These are phyloP conservation scores for Rhodomyrtus psidioides DNA, from an alignment of 441 rosid species.

Conservation along the genomic window DNA sequence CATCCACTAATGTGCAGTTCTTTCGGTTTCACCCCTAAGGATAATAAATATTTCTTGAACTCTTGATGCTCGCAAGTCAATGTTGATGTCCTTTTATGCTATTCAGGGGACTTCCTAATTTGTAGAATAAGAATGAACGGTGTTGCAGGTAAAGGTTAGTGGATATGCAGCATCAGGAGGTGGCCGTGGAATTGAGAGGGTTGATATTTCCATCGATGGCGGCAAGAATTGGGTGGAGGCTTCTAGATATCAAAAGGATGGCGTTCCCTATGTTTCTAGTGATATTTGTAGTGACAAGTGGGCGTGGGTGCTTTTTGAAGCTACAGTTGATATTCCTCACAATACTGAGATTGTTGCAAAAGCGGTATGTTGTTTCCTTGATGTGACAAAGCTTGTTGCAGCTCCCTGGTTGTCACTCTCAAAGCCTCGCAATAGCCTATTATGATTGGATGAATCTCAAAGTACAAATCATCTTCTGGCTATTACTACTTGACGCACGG, in stretches of 20 bases:
- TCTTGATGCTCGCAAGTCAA: not conserved
- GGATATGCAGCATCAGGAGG: constrained; percentile 98
- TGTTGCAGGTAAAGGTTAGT: constrained; percentile 52
- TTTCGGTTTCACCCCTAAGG: not conserved
- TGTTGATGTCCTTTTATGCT: not conserved
- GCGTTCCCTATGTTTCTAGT: constrained; percentile 49
- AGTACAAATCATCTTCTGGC: not conserved
- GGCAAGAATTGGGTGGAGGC: constrained; percentile 93
- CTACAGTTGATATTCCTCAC: constrained; percentile 42
- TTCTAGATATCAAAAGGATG: constrained; percentile 60
- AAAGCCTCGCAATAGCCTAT: not conserved
- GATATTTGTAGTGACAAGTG: constrained; percentile 70
- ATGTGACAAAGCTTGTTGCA: not conserved
- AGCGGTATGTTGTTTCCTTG: constrained; percentile 51
- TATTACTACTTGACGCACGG: not conserved
- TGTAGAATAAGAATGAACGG: not conserved
- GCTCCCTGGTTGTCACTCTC: not conserved
- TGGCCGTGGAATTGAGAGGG: constrained; percentile 95
- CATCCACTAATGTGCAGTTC: not conserved
- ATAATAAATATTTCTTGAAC: not conserved
- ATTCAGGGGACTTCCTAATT: not conserved
- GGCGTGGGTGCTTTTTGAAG: constrained; percentile 97
- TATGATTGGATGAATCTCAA: not conserved
- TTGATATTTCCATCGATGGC: constrained; percentile 89
- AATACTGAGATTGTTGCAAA: constrained; percentile 70